Conservation (phyloP, 352 stramenopile species). For the Phytophthora agathidicida region DNA sequence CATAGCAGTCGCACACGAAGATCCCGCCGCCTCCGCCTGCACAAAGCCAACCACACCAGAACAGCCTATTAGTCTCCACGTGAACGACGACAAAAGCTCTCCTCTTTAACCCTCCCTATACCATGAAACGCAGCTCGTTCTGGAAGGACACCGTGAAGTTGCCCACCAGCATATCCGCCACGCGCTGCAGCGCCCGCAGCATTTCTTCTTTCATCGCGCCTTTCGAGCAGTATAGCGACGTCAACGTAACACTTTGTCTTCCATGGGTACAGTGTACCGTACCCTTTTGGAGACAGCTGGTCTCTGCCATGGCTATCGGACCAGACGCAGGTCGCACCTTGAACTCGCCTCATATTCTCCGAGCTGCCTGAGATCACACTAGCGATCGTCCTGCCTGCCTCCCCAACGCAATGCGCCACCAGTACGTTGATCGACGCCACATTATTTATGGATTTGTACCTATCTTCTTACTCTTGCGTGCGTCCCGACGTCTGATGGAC, state of each 20-base stretch:
- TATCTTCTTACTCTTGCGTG: neutral
- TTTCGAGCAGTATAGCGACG: neutral
- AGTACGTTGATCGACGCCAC: slow-evolving; percentile 6
- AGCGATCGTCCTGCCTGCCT: no score
- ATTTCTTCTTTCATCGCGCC: slow-evolving; percentile 68
- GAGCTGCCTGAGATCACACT: no score
- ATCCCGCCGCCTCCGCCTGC: slow-evolving; percentile 75
- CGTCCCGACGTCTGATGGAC: slow-evolving; percentile 14
- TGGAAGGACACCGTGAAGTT: slow-evolving; percentile 87
- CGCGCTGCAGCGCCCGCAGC: slow-evolving; percentile 58
- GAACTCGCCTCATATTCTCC: no score
- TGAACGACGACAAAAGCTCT: no score
- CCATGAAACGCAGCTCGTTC: slow-evolving; percentile 89
- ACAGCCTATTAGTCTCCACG: no score
- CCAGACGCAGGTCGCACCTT: no score
- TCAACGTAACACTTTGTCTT: slow-evolving; percentile 4
- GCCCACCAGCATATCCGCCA: slow-evolving; percentile 77
- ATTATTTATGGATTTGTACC: slow-evolving; percentile 11
- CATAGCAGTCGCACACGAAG: slow-evolving; percentile 61
- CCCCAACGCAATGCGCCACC: slow-evolving; percentile 14
- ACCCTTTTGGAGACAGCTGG: no score
- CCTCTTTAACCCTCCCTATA: slow-evolving; percentile 29
- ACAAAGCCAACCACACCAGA: slow-evolving; percentile 4
- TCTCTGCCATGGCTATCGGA: no score
- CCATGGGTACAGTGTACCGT: slow-evolving; percentile 3